Conservation (phyloP, 257 asterid species). For the Ligustrum vulgare region DNA sequence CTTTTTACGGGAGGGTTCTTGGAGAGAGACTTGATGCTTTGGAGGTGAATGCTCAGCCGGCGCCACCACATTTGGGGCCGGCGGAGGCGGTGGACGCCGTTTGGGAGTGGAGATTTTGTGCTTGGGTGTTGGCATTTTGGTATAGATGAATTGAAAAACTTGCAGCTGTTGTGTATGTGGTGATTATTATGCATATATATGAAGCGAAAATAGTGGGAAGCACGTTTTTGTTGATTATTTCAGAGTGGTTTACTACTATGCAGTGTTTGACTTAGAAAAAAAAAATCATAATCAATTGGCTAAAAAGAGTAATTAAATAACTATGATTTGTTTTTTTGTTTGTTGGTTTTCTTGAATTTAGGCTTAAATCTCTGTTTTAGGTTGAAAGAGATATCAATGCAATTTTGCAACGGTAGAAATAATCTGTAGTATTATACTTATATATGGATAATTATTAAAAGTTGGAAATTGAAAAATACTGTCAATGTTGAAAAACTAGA, state of each 20-base stretch:
- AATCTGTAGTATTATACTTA: too few species aligned
- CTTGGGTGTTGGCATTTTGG: constrained; percentile 51
- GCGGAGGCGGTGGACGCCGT: constrained; percentile 32
- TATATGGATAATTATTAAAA: too few species aligned
- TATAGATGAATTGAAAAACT: constrained; percentile 12
- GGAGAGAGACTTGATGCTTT: constrained; percentile 38
- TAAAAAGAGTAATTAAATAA: constrained; percentile 23
- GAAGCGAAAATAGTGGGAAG: constrained; percentile 27
- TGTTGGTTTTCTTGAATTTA: constrained; percentile 2
- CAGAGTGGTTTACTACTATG: constrained; percentile 12
- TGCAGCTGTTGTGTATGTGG: background rate
- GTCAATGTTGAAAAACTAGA: too few species aligned
- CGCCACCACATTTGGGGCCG: constrained; percentile 40
- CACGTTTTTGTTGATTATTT: constrained; percentile 29
- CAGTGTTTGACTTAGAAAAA: constrained; percentile 19
- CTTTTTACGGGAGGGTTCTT: constrained; percentile 48
- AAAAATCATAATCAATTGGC: background rate
- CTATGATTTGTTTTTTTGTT: constrained; percentile 2
- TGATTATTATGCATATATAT: constrained; percentile 28
- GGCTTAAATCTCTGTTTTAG: constrained; percentile 15
- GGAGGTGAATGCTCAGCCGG: constrained; percentile 43
- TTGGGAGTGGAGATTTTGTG: constrained; percentile 31
- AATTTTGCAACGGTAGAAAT: background rate
- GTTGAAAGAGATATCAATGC: constrained; percentile 7
- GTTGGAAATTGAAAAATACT: too few species aligned